A percentile compares a stretch with the other conserved stretches of the same genome.
These are phyloP conservation scores for Neopestalotiopsis clavispora DNA, from an alignment of 2,329 filamentous ascomycete species.

Conservation along the genomic window DNA sequence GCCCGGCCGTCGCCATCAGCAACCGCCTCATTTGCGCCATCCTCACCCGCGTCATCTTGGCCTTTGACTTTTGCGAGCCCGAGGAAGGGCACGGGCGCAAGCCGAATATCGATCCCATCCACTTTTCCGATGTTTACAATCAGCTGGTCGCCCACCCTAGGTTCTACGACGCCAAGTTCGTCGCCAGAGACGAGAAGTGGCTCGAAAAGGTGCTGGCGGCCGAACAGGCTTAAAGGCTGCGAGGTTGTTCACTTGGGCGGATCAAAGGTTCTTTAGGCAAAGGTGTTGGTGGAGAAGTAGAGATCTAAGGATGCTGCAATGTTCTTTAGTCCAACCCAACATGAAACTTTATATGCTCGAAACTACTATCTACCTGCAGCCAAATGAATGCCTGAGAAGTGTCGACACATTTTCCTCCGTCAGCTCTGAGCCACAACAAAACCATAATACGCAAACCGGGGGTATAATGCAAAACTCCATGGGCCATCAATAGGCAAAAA, in stretches of 20 bases:
- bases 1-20: conserved; percentile 28
- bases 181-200: conserved; percentile 21
- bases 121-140: conserved; percentile 24
- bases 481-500: neutral
- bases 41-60: conserved; percentile 23
- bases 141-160: conserved; percentile 24
- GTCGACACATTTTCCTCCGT: no score
- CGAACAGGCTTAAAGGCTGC: no score
- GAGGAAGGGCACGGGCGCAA: conserved; percentile 17
- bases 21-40: conserved; percentile 30
- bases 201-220: neutral
- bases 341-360: no score
- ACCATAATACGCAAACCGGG: neutral
- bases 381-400: no score
- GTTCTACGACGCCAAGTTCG: conserved; percentile 23
- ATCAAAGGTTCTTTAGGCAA: no score
- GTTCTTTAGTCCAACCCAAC: no score
- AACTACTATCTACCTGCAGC: no score
- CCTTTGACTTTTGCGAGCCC: conserved; percentile 24
- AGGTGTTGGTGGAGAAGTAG: no score
- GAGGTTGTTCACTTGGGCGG: no score
- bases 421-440: neutral
- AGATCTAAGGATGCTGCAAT: no score
- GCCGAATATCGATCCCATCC: conserved; percentile 23
- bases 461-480: neutral